Conservation (phyloP, 2,329 filamentous ascomycete species). For the Sclerotinia borealis region DNA sequence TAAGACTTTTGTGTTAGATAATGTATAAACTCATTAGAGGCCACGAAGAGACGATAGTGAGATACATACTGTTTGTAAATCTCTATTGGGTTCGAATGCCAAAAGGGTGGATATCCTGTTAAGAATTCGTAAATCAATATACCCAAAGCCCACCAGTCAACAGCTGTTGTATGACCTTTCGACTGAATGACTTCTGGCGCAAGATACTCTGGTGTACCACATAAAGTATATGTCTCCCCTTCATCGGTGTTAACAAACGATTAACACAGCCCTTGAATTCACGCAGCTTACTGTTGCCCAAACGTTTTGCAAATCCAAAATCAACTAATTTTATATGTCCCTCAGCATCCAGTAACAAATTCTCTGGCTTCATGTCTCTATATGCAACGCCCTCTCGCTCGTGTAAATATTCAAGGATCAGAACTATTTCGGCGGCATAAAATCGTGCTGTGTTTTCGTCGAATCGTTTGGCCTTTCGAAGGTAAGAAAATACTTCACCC, state of each 20-base stretch:
- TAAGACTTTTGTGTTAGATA: not conserved
- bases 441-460: constrained; percentile 73
- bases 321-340: constrained; percentile 80
- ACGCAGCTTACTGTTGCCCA: constrained; percentile 48
- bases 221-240: constrained; percentile 61
- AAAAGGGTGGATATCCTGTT: constrained; percentile 80
- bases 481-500: constrained; percentile 78
- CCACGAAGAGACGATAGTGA: not conserved
- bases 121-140: constrained; percentile 81
- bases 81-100: constrained; percentile 80
- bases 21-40: not conserved
- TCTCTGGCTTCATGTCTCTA: constrained; percentile 77
- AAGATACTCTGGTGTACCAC: constrained; percentile 78
- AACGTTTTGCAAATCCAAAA: constrained; percentile 78
- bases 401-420: constrained; percentile 75
- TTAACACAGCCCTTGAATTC: not conserved
- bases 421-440: constrained; percentile 77
- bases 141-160: constrained; percentile 84
- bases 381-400: constrained; percentile 75
- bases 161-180: constrained; percentile 68
- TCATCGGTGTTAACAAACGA: constrained; percentile 6
- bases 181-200: constrained; percentile 81
- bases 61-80: constrained; percentile 68
- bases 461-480: constrained; percentile 71
- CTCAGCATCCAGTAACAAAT: constrained; percentile 69